Conservation (phyloP, 2,329 filamentous ascomycete genomes). For the Ascochyta koolunga region DNA sequence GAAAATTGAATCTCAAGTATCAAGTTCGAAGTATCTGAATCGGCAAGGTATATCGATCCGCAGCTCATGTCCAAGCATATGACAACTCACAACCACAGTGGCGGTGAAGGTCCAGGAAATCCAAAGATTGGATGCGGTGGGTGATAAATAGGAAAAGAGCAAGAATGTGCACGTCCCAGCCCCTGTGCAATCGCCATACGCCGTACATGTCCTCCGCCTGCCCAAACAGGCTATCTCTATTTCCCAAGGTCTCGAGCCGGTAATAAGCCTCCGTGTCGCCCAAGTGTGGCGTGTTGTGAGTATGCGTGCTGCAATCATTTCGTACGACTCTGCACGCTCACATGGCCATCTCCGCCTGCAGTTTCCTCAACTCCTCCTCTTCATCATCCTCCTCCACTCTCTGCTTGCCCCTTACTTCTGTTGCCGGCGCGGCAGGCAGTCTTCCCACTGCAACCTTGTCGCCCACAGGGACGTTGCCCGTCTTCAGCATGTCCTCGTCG, state of each 20-base stretch:
- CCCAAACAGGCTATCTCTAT: neutral
- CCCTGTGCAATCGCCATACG: conserved; percentile 28
- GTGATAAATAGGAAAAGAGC: conserved; percentile 8
- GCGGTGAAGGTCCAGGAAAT: conserved; percentile 5
- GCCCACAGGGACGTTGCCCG: conserved; percentile 79
- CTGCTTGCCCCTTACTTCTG: conserved; percentile 56
- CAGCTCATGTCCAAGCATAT: neutral
- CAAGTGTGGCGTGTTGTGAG: neutral
- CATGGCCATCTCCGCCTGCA: conserved; percentile 98
- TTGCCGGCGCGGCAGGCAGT: conserved; percentile 75
- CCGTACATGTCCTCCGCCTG: conserved; percentile 13
- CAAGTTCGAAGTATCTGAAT: conserved; percentile 13
- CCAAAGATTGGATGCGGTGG: conserved; percentile 3
- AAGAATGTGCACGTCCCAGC: conserved; percentile 3
- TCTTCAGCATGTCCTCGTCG: conserved; percentile 92
- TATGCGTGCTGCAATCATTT: neutral
- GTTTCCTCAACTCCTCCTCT: conserved; percentile 88
- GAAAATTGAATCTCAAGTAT: neutral
- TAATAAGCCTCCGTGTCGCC: neutral
- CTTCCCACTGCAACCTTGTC: conserved; percentile 70
- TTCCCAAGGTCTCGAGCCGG: neutral
- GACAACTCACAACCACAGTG: neutral
- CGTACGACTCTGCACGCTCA: conserved; percentile 46
- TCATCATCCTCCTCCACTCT: conserved; percentile 82
- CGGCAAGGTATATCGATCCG: conserved; percentile 25